Evolutionary conservation across 148 eudicot species (phyloP).

Genomic region (Spergularia marina): DNA sequence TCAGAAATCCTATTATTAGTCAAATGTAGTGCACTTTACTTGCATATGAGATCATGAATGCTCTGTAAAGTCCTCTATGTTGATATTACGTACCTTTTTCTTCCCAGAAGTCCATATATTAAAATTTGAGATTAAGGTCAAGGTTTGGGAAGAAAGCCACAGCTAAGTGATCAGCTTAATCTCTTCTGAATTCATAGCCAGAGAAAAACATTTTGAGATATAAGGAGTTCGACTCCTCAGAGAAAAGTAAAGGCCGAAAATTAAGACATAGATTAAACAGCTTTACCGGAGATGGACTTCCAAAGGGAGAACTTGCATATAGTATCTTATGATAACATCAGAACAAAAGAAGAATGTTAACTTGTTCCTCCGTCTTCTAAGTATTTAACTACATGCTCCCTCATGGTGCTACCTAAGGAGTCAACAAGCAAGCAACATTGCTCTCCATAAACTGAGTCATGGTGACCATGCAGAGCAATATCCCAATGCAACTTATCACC

Average conservation of each 20-base stretch:
- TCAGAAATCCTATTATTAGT: neutral
- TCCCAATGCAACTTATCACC: slow-evolving; percentile 61
- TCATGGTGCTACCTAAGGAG: slow-evolving; percentile 51
- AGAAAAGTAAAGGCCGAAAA: neutral
- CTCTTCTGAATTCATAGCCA: neutral
- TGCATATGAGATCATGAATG: neutral
- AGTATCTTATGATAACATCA: neutral
- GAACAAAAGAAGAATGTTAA: neutral
- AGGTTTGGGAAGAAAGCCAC: neutral
- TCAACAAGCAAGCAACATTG: slow-evolving; percentile 52
- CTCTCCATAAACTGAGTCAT: slow-evolving; percentile 60
- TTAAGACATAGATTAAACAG: neutral
- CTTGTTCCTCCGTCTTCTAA: slow-evolving; percentile 26
- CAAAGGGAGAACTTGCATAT: neutral
- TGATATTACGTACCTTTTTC: neutral
- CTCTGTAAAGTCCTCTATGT: neutral
- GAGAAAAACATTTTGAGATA: neutral
- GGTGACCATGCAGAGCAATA: slow-evolving; percentile 57
- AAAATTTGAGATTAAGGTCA: neutral
- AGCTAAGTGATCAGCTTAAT: neutral
- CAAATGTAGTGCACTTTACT: neutral
- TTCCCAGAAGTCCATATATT: neutral
- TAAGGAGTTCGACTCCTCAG: neutral
- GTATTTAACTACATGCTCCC: slow-evolving; percentile 53
- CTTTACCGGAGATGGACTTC: neutral